Evolutionary conservation across 1,284 basidiomycete species (phyloP), one percentile per base, ranked within the genome.

Genomic region (Farysia itapuensis): DNA sequence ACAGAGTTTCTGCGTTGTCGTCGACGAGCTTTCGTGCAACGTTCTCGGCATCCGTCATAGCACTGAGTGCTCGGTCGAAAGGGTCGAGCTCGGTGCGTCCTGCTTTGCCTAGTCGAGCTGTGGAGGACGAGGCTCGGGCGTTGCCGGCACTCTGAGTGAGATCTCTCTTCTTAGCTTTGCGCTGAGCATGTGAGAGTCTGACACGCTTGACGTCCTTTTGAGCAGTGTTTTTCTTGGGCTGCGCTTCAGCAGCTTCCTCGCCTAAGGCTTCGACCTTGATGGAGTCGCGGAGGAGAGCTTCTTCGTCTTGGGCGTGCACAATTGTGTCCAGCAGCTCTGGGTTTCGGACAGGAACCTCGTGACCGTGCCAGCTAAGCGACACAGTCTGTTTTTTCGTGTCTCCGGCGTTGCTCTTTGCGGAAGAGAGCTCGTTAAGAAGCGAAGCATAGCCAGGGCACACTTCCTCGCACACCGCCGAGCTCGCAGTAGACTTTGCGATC

Each of bases 321-420:
- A 96, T 80, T 15, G 88, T 88, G 67, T 89, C 88, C 38, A 96
- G 90, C 38, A 98, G 80, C 79, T 98, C 92, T 0, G 91, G 89
- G 67, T 87, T 91, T 43, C 92, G 83, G 35, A 96, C 82, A 14
- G 91, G 90, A 7, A 97, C 84, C 3, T 84, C 83, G 65, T 87
- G 83, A 9, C 84, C 89, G 51, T 91, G 89, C 88, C 92, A 97
- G 4, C 81, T 69, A 35, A 94, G 78, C 42, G 83, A 80, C 43
- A 81, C 78, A 32, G 89, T 77, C 67, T 80, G 83, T 40, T 60
- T 60, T 42, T 53, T 12, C 31, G 37, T n/a, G 32, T 35, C 19
- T 42, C 50, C 18, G 42, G 33, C 7, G 64, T 81, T 82, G 69
- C 50, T 32, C 41, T 56, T 59, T 41, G 52, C 43, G 4, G 47